Base-by-base conservation (phyloP, 2,329 filamentous ascomycete species). In the Rhynchosporium agropyri region DNA sequence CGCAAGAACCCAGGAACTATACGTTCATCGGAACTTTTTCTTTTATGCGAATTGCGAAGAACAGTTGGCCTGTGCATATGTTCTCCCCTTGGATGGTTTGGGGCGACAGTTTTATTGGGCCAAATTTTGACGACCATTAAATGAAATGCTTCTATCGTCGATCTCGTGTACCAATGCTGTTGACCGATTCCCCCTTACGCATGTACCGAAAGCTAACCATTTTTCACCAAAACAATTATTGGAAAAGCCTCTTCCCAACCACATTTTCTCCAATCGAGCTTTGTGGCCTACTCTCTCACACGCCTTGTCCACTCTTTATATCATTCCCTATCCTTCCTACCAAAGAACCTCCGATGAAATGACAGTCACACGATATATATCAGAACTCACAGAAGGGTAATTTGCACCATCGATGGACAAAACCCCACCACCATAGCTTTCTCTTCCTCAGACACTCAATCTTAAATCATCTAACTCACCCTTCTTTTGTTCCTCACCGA, bases 41-140 rank as follows among this genome's bases (percentile, higher is more conserved):
- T 12, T 9, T 9, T 42, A 15, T 9, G 40, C 15, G 40, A 15
- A 43, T n/a, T 43, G 15, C 31, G 55, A 58, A 20, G 63, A 65
- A 65, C 63, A 36, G 45, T 20, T 63, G 63, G 63, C 45, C 60
- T 60, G 63, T 65, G 63, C 63, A 63, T 61, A 12, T 43, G 15
- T n/a, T 13, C 12, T 43, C 3, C 13, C 8, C 20, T 43, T 26
- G 26, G 3, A 33, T 31, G 36, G 46, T 40, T 36, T 55, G 4
- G 33, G 42, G 51, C 43, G 50, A 33, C 57, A 43, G 57, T n/a
- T 20, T 38, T 15, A 3, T 9, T 5, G 0, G 33, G 26, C 48
- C 15, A 53, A 20, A 20, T 20, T 20, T 20, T 20, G 20, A 20
- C 20, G 20, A 20, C 20, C n/a, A 33, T 12, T 10, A 53, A 15